These are phyloP conservation scores for Aspergillus cavernicola DNA, from an alignment of 495 filamentous ascomycete species.

Conservation along the genomic window DNA sequence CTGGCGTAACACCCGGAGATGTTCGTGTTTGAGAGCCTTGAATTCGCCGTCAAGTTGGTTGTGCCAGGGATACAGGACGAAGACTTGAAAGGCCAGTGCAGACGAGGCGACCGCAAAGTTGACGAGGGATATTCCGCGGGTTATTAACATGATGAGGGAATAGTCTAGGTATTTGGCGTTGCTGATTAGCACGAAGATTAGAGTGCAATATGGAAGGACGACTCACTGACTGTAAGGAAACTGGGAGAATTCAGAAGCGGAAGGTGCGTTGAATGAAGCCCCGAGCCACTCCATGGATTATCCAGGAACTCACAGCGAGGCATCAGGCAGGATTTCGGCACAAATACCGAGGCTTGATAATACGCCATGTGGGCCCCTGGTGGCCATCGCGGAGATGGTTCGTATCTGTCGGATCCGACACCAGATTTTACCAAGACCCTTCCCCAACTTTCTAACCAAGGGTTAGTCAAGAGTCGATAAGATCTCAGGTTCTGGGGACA, in stretches of 20 bases:
- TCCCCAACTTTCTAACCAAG: no score
- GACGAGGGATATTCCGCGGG: constrained; percentile 55
- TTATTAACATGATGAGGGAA: constrained; percentile 47
- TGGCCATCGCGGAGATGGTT: constrained; percentile 13
- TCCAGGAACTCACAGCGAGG: neutral
- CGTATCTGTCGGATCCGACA: constrained; percentile 16
- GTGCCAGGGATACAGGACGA: constrained; percentile 65
- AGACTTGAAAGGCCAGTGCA: constrained; percentile 61
- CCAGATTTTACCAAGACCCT: no score
- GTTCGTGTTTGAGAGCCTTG: constrained; percentile 52
- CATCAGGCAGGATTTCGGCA: neutral
- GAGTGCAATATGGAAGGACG: no score
- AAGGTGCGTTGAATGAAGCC: no score
- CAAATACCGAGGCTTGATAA: neutral
- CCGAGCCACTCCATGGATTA: no score
- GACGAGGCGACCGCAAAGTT: constrained; percentile 60
- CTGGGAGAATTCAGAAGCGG: no score
- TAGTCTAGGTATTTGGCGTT: neutral
- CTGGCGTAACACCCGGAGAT: constrained; percentile 29
- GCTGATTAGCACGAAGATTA: neutral
- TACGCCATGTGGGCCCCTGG: neutral
- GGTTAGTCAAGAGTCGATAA: no score
- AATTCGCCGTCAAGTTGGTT: constrained; percentile 59
- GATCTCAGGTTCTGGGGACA: no score
- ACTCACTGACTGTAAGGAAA: no score